These are phyloP conservation scores for Vachellia pachyceras DNA, from an alignment of 306 rosid species.

Conservation along the genomic window DNA sequence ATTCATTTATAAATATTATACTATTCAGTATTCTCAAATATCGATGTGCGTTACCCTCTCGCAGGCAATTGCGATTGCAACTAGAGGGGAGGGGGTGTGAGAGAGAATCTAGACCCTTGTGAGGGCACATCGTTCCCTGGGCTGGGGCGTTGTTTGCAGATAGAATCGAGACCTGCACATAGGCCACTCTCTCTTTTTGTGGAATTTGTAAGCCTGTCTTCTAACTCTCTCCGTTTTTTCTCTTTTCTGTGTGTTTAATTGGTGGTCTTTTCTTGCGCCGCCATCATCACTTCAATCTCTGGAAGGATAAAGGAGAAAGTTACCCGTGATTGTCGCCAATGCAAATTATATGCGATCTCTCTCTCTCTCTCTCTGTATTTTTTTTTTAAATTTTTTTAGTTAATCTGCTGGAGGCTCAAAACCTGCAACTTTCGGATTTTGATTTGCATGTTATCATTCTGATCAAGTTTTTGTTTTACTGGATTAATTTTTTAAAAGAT, in stretches of 20 bases:
- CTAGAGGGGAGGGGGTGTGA: constrained; percentile 48
- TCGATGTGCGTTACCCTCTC: not conserved
- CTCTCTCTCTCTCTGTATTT: too few relatives aligned
- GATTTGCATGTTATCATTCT: constrained; percentile 40
- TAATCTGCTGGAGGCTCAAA: not conserved
- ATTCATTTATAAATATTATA: constrained; percentile 22
- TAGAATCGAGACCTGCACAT: constrained; percentile 3
- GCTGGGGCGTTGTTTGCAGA: constrained; percentile 23
- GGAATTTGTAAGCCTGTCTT: constrained; percentile 53
- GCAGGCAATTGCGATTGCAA: constrained; percentile 38
- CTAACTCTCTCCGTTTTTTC: not conserved
- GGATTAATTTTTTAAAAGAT: constrained; percentile 9
- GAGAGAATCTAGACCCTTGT: constrained; percentile 35
- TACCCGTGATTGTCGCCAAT: constrained; percentile 37
- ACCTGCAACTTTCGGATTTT: constrained; percentile 29
- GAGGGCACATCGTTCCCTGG: not conserved
- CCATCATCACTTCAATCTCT: constrained; percentile 13
- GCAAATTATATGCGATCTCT: constrained; percentile 32
- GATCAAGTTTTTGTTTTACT: constrained; percentile 31
- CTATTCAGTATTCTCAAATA: not conserved
- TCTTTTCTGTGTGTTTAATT: not conserved
- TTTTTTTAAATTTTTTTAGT: not conserved
- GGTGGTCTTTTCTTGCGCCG: constrained; percentile 8
- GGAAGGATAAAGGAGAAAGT: constrained; percentile 5
- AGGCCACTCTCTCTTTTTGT: constrained; percentile 26